Evolutionary conservation across 2,329 filamentous ascomycete genomes (phyloP).

Genomic region (Ophiosphaerella korrae): DNA sequence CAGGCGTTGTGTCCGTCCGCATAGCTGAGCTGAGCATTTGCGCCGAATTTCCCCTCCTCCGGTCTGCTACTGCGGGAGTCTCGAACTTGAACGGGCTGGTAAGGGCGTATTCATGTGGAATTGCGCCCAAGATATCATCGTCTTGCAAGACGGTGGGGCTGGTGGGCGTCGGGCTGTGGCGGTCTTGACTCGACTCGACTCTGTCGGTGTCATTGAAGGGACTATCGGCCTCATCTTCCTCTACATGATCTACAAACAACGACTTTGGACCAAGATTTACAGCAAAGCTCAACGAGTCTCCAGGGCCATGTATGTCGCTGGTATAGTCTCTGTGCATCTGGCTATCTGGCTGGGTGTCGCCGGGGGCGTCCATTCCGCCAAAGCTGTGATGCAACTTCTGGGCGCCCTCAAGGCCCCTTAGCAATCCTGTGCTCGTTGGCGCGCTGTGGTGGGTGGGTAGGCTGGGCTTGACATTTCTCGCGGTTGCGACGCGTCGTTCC

Average conservation of each 20-base stretch:
- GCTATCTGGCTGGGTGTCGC: slow-evolving; percentile 56
- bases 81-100: slow-evolving; percentile 46
- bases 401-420: slow-evolving; percentile 20
- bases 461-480: slow-evolving; percentile 38
- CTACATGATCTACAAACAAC: slow-evolving; percentile 23
- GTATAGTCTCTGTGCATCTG: slow-evolving; percentile 52
- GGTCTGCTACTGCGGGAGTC: slow-evolving; percentile 50
- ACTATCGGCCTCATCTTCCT: slow-evolving; percentile 17
- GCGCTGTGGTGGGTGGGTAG: slow-evolving; percentile 38
- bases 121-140: slow-evolving; percentile 27
- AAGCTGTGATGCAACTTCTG: slow-evolving; percentile 46
- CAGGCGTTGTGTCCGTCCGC: slow-evolving; percentile 49
- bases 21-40: slow-evolving; percentile 48
- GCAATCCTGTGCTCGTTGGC: slow-evolving; percentile 29
- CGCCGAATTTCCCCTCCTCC: slow-evolving; percentile 48
- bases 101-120: slow-evolving; percentile 20
- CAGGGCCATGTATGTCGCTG: slow-evolving; percentile 30
- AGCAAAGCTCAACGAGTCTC: slow-evolving; percentile 6
- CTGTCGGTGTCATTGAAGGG: slow-evolving; percentile 19
- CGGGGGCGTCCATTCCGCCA: slow-evolving; percentile 44
- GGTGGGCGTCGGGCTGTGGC: slow-evolving; percentile 28
- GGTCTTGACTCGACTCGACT: slow-evolving; percentile 34
- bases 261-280: slow-evolving; percentile 18
- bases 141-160: slow-evolving; percentile 37
- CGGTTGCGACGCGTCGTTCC: slow-evolving; percentile 35